Base-by-base conservation (phyloP, 192 early-diverging fungal genomes). In the Coemansia sp. region DNA sequence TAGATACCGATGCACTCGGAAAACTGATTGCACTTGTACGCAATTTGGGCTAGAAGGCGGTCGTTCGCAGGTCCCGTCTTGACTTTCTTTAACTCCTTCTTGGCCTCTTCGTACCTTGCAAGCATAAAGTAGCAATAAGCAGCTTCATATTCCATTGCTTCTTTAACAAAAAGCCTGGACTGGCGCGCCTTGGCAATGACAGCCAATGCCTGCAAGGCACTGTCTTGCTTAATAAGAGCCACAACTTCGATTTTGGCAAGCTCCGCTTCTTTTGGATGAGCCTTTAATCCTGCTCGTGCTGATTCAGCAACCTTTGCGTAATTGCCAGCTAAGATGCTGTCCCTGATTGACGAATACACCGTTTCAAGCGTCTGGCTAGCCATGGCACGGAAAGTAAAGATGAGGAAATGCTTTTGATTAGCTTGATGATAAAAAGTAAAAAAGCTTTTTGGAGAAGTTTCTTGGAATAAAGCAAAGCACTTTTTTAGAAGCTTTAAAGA, bases 111-210 rank as follows among this genome's bases (percentile, higher is more conserved):
- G 49, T 82, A 82, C 17, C 48, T 65, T 7, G 64, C 69, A 40
- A 71, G 58, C 32, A 45, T 49, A 52, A 82, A 82, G 22, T 77
- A 45, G 66, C 80, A 82, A 32, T 82, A 82, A 7, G 80, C 80
- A 11, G 48, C 51, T 45, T 82, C 80, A 28, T 64, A 82, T 3
- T 49, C 50, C 54, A 81, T 55, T 6, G 32, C 73, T 5, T 63
- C 52, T 25, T 38, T 40, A 0, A 67, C 33, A 28, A 81, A 4
- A 2, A 73, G 28, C 56, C 61, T 67, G 29, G 67, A 48, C 4
- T 25, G 18, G 61, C 67, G 73, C 4, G 73, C 78, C 34, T 42
- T 66, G n/a, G 32, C 42, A 38, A 81, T 65, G 2, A 60, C 67
- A 5, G 22, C 67, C 14, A 81, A 73, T 4, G 78, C 78, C 25